These are phyloP conservation scores for Aspergillus novofumigatus DNA, from an alignment of 2,329 filamentous ascomycete genomes.

Conservation along the genomic window DNA sequence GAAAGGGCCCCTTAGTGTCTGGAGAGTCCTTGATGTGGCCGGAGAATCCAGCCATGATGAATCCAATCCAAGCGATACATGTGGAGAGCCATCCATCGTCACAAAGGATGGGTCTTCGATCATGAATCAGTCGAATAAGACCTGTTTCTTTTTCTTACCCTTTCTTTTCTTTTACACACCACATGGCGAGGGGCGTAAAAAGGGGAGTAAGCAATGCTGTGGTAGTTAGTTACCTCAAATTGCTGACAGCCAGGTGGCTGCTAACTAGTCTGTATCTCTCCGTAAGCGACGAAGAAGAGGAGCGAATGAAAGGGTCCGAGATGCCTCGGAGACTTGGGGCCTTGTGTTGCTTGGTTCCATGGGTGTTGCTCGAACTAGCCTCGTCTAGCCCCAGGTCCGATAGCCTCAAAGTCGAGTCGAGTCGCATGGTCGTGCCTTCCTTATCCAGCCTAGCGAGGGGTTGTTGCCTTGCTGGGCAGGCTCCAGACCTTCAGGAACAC, in stretches of 20 bases:
- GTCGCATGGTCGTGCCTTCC: not conserved
- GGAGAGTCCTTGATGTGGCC: not conserved
- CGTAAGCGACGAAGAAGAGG: not conserved
- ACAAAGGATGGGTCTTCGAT: not conserved
- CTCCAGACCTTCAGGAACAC: constrained; percentile 13
- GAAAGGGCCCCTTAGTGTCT: not conserved
- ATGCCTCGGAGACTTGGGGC: not conserved
- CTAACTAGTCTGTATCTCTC: not conserved
- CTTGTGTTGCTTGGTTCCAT: not conserved
- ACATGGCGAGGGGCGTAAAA: not conserved
- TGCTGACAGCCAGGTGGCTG: not conserved
- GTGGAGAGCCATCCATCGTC: too few relatives aligned
- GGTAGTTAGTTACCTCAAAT: not conserved
- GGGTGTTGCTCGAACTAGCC: not conserved
- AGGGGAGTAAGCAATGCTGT: not conserved
- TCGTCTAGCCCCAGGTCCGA: not conserved
- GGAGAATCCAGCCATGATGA: not conserved
- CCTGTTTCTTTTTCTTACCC: not conserved
- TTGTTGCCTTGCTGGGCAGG: not conserved
- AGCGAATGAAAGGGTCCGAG: not conserved
- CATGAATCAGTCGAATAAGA: not conserved
- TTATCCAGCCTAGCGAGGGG: constrained; percentile 6
- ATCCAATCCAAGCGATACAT: not conserved
- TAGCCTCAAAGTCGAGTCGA: not conserved
- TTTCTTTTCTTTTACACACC: not conserved